Conservation (phyloP, 257 asterid species). For the Eustoma russellianum region DNA sequence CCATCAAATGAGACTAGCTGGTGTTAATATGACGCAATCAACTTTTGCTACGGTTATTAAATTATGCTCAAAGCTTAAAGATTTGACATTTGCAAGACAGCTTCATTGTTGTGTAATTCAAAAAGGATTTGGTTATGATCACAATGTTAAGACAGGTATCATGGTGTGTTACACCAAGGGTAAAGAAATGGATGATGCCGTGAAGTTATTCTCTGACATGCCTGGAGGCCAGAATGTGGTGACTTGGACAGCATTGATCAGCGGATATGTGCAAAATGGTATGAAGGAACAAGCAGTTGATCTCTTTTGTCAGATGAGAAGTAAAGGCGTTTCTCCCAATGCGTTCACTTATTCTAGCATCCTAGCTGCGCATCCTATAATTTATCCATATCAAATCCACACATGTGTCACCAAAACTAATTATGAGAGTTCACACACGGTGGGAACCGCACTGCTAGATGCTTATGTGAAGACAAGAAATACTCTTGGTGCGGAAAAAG, state of each 20-base stretch:
- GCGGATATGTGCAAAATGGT: slow-evolving; percentile 65
- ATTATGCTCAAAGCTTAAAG: slow-evolving; percentile 59
- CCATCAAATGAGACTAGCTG: slow-evolving; percentile 52
- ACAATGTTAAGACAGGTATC: slow-evolving; percentile 51
- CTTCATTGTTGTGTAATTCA: slow-evolving; percentile 54
- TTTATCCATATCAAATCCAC: slow-evolving; percentile 57
- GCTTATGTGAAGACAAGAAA: slow-evolving; percentile 58
- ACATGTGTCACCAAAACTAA: slow-evolving; percentile 65
- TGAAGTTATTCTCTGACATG: slow-evolving; percentile 40
- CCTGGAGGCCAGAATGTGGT: slow-evolving; percentile 50
- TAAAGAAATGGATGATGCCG: slow-evolving; percentile 59
- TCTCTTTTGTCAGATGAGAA: slow-evolving; percentile 63
- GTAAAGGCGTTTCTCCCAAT: slow-evolving; percentile 51
- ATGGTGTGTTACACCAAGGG: slow-evolving; percentile 71
- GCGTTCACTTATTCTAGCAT: slow-evolving; percentile 76
- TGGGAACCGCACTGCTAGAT: slow-evolving; percentile 78
- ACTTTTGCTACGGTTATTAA: slow-evolving; percentile 49
- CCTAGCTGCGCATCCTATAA: slow-evolving; percentile 47
- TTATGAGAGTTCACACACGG: slow-evolving; percentile 48
- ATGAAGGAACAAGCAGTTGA: slow-evolving; percentile 38
- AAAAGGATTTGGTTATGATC: slow-evolving; percentile 41
- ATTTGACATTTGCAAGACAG: slow-evolving; percentile 51
- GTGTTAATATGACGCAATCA: slow-evolving; percentile 42
- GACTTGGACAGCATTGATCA: slow-evolving; percentile 84
- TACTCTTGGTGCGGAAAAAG: slow-evolving; percentile 46